phyloP scores from a whole-genome alignment of 768 basidiomycete species.

The Hericium erinaceus region DNA sequence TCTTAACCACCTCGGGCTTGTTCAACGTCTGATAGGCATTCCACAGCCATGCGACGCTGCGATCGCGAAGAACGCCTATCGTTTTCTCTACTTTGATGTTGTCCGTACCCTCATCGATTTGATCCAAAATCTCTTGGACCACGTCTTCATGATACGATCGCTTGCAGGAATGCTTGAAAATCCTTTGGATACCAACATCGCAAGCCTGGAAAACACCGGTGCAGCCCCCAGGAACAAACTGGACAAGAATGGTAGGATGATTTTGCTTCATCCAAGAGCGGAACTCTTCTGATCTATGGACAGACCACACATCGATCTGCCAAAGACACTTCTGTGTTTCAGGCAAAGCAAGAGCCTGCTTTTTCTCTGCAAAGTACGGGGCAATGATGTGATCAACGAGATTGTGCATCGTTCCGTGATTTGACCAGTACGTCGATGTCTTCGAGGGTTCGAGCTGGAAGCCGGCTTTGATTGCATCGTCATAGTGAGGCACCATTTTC shows the following conservation, averaged over 20 bases:
- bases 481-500: constrained; percentile 5
- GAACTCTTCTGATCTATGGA: constrained; percentile 28
- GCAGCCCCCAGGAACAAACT: constrained; percentile 17
- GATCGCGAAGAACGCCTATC: too few relatives aligned
- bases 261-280: constrained; percentile 23
- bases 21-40: constrained; percentile 23
- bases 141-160: constrained; percentile 26
- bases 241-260: constrained; percentile 17
- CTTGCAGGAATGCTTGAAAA: constrained; percentile 26
- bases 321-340: constrained; percentile 19
- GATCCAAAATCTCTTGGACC: constrained; percentile 20
- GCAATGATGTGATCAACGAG: constrained; percentile 23
- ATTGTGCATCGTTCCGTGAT: constrained; percentile 17
- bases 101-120: constrained; percentile 17
- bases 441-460: constrained; percentile 19
- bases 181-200: constrained; percentile 22
- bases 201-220: constrained; percentile 16
- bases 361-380: constrained; percentile 21
- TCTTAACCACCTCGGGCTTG: constrained; percentile 20
- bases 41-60: too few relatives aligned
- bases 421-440: constrained; percentile 23
- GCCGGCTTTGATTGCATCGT: constrained; percentile 16
- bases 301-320: constrained; percentile 28
- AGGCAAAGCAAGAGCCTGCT: constrained; percentile 12
- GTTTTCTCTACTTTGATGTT: too few relatives aligned